A percentile compares a stretch with the other conserved stretches of the same genome.
Evolutionary conservation across 2,329 filamentous ascomycete genomes (phyloP).

Genomic region (Bipolaris bicolor): DNA sequence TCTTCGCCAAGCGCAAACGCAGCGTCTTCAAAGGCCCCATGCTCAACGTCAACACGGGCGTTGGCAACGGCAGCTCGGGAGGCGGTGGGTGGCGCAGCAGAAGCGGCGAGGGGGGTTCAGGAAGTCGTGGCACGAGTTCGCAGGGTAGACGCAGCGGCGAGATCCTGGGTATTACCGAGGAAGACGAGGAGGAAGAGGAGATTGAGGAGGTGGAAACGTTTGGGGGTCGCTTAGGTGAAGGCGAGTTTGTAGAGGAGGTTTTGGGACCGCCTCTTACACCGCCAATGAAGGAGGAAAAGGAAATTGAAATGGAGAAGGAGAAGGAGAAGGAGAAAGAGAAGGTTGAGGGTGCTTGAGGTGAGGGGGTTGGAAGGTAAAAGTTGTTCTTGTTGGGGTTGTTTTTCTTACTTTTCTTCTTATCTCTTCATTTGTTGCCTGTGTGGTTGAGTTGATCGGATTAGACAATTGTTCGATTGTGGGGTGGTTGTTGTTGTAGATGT

Average conservation of each 20-base stretch:
- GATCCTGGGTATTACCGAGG: conserved; percentile 65
- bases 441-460: background rate
- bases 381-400: too few relatives aligned
- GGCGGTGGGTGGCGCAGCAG: conserved; percentile 7
- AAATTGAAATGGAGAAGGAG: background rate
- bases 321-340: background rate
- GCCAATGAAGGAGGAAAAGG: conserved; percentile 8
- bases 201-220: conserved; percentile 66
- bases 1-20: conserved; percentile 82
- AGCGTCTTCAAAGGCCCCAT: conserved; percentile 83
- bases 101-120: conserved; percentile 18
- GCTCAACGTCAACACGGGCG: conserved; percentile 55
- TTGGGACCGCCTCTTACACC: conserved; percentile 11
- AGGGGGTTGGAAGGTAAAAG: background rate
- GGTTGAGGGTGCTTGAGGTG: background rate
- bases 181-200: conserved; percentile 55
- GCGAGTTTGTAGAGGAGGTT: conserved; percentile 42
- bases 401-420: background rate
- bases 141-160: conserved; percentile 73
- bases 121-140: conserved; percentile 60
- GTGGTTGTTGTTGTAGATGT: background rate
- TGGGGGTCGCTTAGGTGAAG: conserved; percentile 53
- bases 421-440: background rate
- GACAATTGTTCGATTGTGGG: background rate
- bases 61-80: background rate